phyloP scores from a whole-genome alignment of 306 rosid species.

The Vigna nakashimae region DNA sequence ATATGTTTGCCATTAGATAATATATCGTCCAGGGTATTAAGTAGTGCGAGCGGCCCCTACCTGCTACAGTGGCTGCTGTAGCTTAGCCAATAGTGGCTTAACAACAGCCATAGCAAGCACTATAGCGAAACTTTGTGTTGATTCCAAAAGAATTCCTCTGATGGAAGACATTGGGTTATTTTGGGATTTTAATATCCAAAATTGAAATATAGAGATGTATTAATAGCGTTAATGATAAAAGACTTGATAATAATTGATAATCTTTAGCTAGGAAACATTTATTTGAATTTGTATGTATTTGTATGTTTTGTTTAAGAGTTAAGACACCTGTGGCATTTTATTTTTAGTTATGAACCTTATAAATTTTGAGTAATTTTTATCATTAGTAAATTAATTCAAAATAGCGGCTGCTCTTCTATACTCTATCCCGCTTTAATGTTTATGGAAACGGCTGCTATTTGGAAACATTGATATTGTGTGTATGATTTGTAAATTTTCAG shows the following conservation, averaged over 20 bases:
- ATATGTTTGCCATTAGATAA: slow-evolving; percentile 28
- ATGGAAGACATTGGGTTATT: background rate
- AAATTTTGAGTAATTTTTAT: too few relatives aligned
- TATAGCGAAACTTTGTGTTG: background rate
- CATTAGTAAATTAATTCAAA: background rate
- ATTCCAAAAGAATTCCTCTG: background rate
- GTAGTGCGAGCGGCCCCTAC: background rate
- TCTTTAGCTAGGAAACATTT: background rate
- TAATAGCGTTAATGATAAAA: too few relatives aligned
- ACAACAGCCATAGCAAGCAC: too few relatives aligned
- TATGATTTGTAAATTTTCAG: slow-evolving; percentile 16
- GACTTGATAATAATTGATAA: background rate
- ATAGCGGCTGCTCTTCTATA: background rate
- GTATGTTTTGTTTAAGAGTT: background rate
- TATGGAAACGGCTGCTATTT: background rate
- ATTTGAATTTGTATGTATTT: too few relatives aligned
- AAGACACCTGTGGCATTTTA: background rate
- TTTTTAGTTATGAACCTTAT: background rate
- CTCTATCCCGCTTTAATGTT: background rate
- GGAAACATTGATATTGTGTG: background rate
- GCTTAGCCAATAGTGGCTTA: too few relatives aligned
- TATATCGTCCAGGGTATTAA: background rate
- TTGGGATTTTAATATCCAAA: background rate
- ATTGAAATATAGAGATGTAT: background rate
- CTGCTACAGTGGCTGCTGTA: background rate